Evolutionary conservation across 163 green algal species (phyloP).

Genomic region (Chloroidium sp.): DNA sequence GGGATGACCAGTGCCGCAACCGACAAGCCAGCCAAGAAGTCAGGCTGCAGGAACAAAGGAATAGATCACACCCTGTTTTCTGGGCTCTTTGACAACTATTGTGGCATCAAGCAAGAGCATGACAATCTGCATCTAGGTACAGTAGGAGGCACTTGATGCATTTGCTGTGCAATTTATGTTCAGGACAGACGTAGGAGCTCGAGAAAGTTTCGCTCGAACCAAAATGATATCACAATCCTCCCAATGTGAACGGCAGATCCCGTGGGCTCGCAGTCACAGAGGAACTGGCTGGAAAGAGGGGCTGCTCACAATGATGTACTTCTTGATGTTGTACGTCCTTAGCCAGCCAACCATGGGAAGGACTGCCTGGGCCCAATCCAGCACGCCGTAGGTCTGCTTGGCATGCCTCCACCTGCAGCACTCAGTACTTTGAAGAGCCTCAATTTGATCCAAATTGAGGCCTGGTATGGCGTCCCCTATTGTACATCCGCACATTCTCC

Average conservation of each 20-base stretch:
- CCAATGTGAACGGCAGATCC: background rate
- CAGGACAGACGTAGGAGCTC: background rate
- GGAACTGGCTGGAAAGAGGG: too few species aligned
- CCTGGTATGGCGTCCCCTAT: too few species aligned
- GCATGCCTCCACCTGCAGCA: background rate
- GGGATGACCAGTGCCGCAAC: slow-evolving; percentile 55
- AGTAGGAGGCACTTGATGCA: too few species aligned
- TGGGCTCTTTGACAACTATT: too few species aligned
- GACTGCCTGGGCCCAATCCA: slow-evolving; percentile 17
- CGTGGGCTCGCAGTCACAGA: background rate
- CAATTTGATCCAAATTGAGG: too few species aligned
- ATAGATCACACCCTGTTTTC: background rate
- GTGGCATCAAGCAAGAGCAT: too few species aligned
- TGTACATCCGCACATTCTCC: too few species aligned
- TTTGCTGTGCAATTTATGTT: background rate
- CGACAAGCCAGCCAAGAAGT: slow-evolving; percentile 42
- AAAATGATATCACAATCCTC: background rate
- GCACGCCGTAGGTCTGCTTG: slow-evolving; percentile 4
- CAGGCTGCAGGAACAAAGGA: slow-evolving; percentile 10
- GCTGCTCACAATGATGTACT: slow-evolving; percentile 5
- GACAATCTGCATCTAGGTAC: too few species aligned
- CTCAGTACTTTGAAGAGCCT: background rate
- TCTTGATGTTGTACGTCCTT: slow-evolving; percentile 5
- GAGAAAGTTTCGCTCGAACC: background rate
- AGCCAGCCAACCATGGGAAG: slow-evolving; percentile 11